These are phyloP conservation scores for Prunus mume DNA, from an alignment of 306 rosid species.

Conservation along the genomic window DNA sequence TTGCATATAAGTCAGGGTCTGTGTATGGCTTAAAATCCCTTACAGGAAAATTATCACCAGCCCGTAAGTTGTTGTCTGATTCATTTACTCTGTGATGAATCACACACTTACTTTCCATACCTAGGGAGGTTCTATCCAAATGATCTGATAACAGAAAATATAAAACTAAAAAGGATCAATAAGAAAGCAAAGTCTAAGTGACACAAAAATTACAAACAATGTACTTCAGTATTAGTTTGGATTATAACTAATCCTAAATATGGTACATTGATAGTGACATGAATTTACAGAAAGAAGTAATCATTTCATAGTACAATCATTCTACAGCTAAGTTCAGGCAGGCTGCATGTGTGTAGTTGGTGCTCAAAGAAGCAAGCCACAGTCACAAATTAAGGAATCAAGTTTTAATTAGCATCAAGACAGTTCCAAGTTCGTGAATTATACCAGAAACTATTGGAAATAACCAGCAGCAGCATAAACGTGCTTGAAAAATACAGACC, in stretches of 20 bases:
- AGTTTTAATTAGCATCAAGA: not conserved
- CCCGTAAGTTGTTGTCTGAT: constrained; percentile 34
- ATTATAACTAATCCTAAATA: not conserved
- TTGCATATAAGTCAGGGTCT: constrained; percentile 45
- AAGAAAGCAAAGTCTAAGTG: not conserved
- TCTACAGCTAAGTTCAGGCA: not conserved
- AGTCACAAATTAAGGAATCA: not conserved
- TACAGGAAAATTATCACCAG: constrained; percentile 41
- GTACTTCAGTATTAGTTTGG: too few relatives aligned
- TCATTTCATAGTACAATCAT: not conserved
- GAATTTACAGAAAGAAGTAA: not conserved
- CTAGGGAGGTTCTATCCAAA: not conserved
- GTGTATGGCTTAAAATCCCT: constrained; percentile 23
- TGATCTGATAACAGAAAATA: constrained; percentile 13
- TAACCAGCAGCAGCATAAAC: not conserved
- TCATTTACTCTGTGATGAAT: constrained; percentile 38
- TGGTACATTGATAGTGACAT: not conserved
- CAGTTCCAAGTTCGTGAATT: not conserved
- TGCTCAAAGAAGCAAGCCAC: not conserved
- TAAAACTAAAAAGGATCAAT: not conserved
- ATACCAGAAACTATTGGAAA: not conserved
- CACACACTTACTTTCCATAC: constrained; percentile 9
- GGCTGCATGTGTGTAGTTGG: not conserved
- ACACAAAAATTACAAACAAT: not conserved
- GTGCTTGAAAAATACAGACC: not conserved